phyloP scores from a whole-genome alignment of 2,329 filamentous ascomycete genomes.

The Neonectria faginata region DNA sequence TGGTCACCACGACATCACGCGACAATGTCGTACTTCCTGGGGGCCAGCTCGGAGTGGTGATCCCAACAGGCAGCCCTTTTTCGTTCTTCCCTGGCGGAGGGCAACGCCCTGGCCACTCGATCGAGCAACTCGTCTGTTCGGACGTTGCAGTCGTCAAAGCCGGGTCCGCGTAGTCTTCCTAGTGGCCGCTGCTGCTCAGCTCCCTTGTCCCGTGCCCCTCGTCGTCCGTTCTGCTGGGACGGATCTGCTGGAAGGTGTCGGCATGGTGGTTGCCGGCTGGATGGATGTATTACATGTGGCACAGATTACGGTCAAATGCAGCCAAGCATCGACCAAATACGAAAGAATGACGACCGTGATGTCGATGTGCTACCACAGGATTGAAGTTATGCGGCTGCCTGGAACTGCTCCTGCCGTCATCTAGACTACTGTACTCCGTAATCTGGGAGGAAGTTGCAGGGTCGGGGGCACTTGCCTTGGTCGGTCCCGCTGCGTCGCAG shows the following conservation, averaged over 20 bases:
- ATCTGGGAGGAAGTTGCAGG: neutral
- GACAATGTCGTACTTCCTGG: constrained; percentile 39
- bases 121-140: constrained; percentile 34
- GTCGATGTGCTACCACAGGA: neutral
- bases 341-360: neutral
- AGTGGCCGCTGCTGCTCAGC: constrained; percentile 28
- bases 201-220: constrained; percentile 29
- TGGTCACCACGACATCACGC: constrained; percentile 41
- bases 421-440: neutral
- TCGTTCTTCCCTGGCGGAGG: constrained; percentile 12
- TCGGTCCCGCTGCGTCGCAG: neutral
- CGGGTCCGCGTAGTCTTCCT: constrained; percentile 29
- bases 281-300: neutral
- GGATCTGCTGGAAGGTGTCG: constrained; percentile 23
- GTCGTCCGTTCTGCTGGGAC: constrained; percentile 36
- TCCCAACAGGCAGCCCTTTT: constrained; percentile 35
- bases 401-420: neutral
- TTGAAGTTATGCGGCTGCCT: neutral
- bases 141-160: constrained; percentile 14
- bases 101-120: constrained; percentile 26
- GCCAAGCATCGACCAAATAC: neutral
- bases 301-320: neutral
- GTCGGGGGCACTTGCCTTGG: neutral
- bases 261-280: constrained; percentile 15
- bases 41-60: constrained; percentile 32